Base-by-base conservation (phyloP, 176 grass and related monocot species). In the Oryza brachyantha region DNA sequence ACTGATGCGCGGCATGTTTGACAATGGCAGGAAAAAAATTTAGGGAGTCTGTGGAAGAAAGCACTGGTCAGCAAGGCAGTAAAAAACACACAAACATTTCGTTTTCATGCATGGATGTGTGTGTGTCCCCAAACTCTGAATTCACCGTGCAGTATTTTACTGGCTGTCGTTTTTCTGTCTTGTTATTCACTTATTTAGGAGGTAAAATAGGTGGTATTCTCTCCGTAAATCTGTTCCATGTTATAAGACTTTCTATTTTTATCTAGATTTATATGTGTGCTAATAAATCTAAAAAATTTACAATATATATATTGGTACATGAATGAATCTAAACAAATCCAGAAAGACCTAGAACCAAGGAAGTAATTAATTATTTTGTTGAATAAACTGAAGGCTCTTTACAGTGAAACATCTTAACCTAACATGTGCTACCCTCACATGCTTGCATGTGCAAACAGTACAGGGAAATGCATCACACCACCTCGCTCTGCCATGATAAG, bases 351-450 rank as follows among this genome's bases (percentile, higher is more conserved):
- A n/a, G n/a, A n/a, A n/a, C n/a, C n/a, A n/a, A n/a, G n/a, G n/a
- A n/a, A n/a, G n/a, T n/a, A n/a, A n/a, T n/a, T n/a, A n/a, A n/a
- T n/a, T n/a, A n/a, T 24, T 24, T 22, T 57, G 52, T 72, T 54
- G 63, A 35, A 29, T 38, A 46, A 80, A 27, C 38, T 5, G 11
- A 58, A 57, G 64, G 43, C 71, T 7, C 71, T 84, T 84, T 88
- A 79, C 71, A 64, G 76, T 64, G 81, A 34, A 65, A 74, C 71
- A 31, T 73, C 76, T 80, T 34, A 64, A 88, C 87, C 82, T 89
- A 89, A 84, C 87, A 89, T 37, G 77, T 84, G 76, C 52, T 28
- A 11, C 36, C 36, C 25, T 4, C 79, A 72, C 79, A 61, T 45
- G 29, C 29, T 36, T 57, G n/a, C 62, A 65, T 67, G 76, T 25